phyloP scores from a whole-genome alignment of 257 asterid genomes.

The Eustoma russellianum region DNA sequence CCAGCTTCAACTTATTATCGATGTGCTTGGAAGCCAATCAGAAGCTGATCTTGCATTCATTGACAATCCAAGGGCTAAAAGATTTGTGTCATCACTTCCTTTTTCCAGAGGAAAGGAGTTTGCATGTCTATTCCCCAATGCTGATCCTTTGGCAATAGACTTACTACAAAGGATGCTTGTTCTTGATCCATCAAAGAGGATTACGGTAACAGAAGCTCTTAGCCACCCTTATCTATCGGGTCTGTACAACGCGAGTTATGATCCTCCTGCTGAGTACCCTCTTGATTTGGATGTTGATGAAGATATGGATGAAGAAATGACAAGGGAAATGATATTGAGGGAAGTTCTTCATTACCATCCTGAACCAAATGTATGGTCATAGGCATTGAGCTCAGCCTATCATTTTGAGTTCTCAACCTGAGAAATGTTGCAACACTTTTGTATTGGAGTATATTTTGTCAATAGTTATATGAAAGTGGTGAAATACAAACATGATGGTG shows the following conservation, averaged over 20 bases:
- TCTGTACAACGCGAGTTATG: constrained; percentile 20
- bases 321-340: constrained; percentile 35
- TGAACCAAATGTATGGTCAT: constrained; percentile 1
- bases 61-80: constrained; percentile 30
- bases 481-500: too few species aligned
- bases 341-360: constrained; percentile 33
- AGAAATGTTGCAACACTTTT: too few species aligned
- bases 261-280: constrained; percentile 25
- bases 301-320: constrained; percentile 29
- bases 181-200: constrained; percentile 32
- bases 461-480: too few species aligned
- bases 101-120: constrained; percentile 24
- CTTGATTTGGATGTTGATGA: constrained; percentile 29
- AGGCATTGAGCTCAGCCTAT: too few species aligned
- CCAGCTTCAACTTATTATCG: constrained; percentile 35
- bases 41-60: constrained; percentile 29
- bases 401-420: too few species aligned
- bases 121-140: constrained; percentile 30
- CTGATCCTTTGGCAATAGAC: constrained; percentile 36
- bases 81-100: constrained; percentile 30
- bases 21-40: constrained; percentile 28
- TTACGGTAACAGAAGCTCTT: constrained; percentile 32
- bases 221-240: constrained; percentile 32
- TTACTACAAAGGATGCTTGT: constrained; percentile 29
- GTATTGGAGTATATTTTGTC: too few species aligned